Base-by-base conservation (phyloP, 352 stramenopile genomes). In the Phytopythium aichiense region DNA sequence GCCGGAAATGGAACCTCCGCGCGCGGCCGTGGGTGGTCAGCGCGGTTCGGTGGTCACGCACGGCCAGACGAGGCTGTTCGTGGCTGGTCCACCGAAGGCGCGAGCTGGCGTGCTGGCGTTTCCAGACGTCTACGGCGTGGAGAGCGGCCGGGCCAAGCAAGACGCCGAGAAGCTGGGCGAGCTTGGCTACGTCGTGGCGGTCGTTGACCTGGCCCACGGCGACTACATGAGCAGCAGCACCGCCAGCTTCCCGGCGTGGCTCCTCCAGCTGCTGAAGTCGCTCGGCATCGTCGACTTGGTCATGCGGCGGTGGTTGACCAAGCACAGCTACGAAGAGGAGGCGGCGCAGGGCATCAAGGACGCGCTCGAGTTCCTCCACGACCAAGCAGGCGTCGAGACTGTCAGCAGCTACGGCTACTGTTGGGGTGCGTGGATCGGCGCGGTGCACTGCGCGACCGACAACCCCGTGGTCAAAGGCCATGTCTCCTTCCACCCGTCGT, bases 81-180 rank as follows among this genome's bases (percentile, higher is more conserved):
- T 74, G 48, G 53, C 66, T 2, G 66, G 63, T 2, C 72, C 72
- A 2, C 9, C 60, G 1, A 60, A 61, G 1, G 60, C 65, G 18
- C 50, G 40, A 7, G 61, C 65, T n/a, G 71, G 71, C 0, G 0
- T 82, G 20, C 42, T 82, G 13, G 68, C 73, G 48, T 61, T 82
- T 15, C 74, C 74, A 4, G 71, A 82, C 43, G 66, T 77, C 30
- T 74, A 66, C 42, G 71, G 74, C 15, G 43, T 67, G 13, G 69
- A 77, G 46, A 82, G 74, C 56, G 71, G 71, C 15, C 74, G 71
- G 58, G 62, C 58, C 60, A 75, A 79, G 63, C 48, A 65, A 7
- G 71, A 82, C 60, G 71, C 68, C 28, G 68, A 77, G 40, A 50
- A 28, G 7, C 60, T 82, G 4, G 73, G 63, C 15, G 48, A 72